Base-by-base conservation (phyloP, 495 filamentous ascomycete genomes). In the Penicillium riverlandense region DNA sequence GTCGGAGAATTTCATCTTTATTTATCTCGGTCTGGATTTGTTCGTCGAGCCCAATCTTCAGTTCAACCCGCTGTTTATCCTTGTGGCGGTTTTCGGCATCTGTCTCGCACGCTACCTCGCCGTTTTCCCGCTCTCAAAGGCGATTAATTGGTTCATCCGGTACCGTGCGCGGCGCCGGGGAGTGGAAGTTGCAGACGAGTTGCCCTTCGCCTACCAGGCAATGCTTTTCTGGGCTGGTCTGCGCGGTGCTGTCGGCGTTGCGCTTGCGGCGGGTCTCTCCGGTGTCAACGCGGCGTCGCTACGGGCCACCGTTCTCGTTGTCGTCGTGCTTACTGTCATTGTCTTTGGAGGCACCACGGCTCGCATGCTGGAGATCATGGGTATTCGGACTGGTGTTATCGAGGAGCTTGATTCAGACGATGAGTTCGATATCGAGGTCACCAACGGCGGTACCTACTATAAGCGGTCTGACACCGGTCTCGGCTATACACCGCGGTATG, bases 181-280 rank as follows among this genome's bases (percentile, higher is more conserved):
- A 9, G 72, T 75, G 40, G 86, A 95, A 35, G 85, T 84, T 7
- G 82, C 80, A 4, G 92, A 98, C 45, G 92, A 96, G 63, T 68
- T 98, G 30, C 94, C 92, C 0, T 90, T 86, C 54, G 85, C 81
- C 46, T 94, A 97, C 59, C 90, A 97, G 60, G 88, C 85, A 7
- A 95, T 98, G 91, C 79, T 98, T 13, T 98, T 95, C 71, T 98
- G 92, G 92, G 92, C 94, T 11, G 92, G 92, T 13, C 71, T 98
- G 37, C 90, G 92, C 44, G 92, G 92, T 47, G 92, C 92, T 32
- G 92, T 98, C 54, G 92, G 92, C 48, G 92, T 98, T 11, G 92
- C 94, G 2, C 76, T 98, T 31, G 91, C 92, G n/a, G 92, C 90
- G 11, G 84, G 92, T 22, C 75, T 98, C 29, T 58, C 62, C 2